phyloP scores from a whole-genome alignment of 805 yeast species.

The Phaffomyces antillensis region DNA sequence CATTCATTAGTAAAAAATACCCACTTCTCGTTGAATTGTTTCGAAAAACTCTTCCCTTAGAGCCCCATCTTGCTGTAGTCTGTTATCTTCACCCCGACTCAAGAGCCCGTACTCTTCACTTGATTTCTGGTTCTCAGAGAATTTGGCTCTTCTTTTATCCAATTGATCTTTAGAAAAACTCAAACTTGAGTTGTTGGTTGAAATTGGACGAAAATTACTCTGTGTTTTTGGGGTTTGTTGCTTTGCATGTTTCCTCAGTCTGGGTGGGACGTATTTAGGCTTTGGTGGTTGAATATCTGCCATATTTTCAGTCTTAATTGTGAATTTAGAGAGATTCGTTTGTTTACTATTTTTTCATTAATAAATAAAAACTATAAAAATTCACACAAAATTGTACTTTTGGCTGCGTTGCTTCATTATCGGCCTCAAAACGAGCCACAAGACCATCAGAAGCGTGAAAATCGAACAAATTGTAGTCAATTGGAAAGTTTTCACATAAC shows the following conservation, averaged over 20 bases:
- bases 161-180: slow-evolving; percentile 4
- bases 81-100: slow-evolving; percentile 52
- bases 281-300: too few species aligned
- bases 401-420: background rate
- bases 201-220: too few species aligned
- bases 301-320: too few species aligned
- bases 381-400: background rate
- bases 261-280: too few species aligned
- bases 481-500: slow-evolving; percentile 36
- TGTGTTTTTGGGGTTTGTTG: too few species aligned
- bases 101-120: slow-evolving; percentile 41
- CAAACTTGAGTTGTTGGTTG: too few species aligned
- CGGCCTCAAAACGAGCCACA: slow-evolving; percentile 15
- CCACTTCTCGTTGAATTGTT: slow-evolving; percentile 26
- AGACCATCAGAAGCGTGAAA: slow-evolving; percentile 8
- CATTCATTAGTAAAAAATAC: background rate
- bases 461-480: slow-evolving; percentile 28
- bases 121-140: slow-evolving; percentile 21
- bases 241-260: too few species aligned
- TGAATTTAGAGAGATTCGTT: too few species aligned
- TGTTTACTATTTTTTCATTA: too few species aligned
- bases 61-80: slow-evolving; percentile 36
- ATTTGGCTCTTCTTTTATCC: slow-evolving; percentile 28
- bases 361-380: background rate
- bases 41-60: slow-evolving; percentile 37